phyloP scores from a whole-genome alignment of 1,139 yeast species.

The Hansenula anomala region DNA sequence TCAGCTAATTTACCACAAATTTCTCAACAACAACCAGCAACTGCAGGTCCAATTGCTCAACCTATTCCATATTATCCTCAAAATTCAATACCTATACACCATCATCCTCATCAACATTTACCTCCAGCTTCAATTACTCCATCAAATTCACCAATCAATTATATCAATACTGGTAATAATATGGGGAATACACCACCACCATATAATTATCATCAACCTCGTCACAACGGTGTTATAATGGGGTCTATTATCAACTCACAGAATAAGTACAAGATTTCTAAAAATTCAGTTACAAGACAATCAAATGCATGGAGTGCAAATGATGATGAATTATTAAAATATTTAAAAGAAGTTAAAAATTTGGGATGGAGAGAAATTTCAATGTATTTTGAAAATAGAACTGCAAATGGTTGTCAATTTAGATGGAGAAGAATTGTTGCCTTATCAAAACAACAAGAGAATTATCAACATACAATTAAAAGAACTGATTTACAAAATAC shows the following conservation, averaged over 20 bases:
- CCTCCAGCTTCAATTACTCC: too few relatives aligned
- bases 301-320: constrained; percentile 61
- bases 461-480: constrained; percentile 62
- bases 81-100: not conserved
- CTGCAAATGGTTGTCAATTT: constrained; percentile 77
- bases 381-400: constrained; percentile 58
- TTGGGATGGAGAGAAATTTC: constrained; percentile 80
- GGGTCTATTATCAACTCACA: too few relatives aligned
- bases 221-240: not conserved
- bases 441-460: too few relatives aligned
- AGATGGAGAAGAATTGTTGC: constrained; percentile 81
- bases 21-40: too few relatives aligned
- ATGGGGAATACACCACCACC: too few relatives aligned
- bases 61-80: too few relatives aligned
- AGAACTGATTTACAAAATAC: constrained; percentile 42
- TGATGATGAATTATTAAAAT: constrained; percentile 63
- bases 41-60: not conserved
- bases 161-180: not conserved
- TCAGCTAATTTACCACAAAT: too few relatives aligned
- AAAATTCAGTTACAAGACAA: constrained; percentile 9
- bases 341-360: constrained; percentile 65
- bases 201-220: constrained; percentile 1
- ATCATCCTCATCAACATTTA: constrained; percentile 1
- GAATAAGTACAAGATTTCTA: too few relatives aligned
- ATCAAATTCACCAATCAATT: not conserved